phyloP scores from a whole-genome alignment of 2,329 filamentous ascomycete genomes.

The Zymoseptoria ardabiliae region DNA sequence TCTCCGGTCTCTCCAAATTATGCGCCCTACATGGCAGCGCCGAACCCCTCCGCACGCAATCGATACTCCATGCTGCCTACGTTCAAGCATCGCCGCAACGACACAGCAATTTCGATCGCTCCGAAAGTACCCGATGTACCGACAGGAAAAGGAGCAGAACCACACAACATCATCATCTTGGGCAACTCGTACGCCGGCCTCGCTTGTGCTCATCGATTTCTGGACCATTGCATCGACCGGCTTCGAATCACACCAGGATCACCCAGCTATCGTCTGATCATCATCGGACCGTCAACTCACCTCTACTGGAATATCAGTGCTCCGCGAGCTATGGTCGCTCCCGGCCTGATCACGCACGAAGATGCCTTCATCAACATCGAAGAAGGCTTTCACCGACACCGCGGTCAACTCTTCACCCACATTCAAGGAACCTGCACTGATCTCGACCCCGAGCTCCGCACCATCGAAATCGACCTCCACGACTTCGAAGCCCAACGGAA shows the following conservation, averaged over 20 bases:
- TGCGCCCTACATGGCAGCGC: neutral
- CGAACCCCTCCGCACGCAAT: neutral
- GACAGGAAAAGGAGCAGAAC: conserved; percentile 14
- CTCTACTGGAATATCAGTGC: conserved; percentile 34
- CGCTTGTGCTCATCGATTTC: conserved; percentile 31
- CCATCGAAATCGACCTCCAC: conserved; percentile 22
- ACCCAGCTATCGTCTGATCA: conserved; percentile 28
- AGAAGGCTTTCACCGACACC: conserved; percentile 30
- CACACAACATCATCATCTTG: conserved; percentile 33
- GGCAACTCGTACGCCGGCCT: conserved; percentile 34
- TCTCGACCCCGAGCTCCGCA: conserved; percentile 23
- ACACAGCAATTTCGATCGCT: neutral
- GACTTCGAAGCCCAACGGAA: conserved; percentile 16
- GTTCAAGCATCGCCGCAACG: neutral
- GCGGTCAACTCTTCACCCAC: conserved; percentile 24
- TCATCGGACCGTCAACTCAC: conserved; percentile 31
- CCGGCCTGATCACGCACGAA: conserved; percentile 28
- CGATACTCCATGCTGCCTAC: neutral
- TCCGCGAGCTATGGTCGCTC: conserved; percentile 32
- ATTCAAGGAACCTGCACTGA: conserved; percentile 29
- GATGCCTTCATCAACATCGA: conserved; percentile 32
- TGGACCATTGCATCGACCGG: conserved; percentile 27
- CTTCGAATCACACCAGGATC: conserved; percentile 22
- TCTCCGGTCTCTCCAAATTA: neutral
- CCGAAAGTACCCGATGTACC: conserved; percentile 4